A percentile compares a stretch with the other conserved stretches of the same genome.
These are phyloP conservation scores for Penicillium bovifimosum DNA, from an alignment of 495 filamentous ascomycete genomes.

Conservation along the genomic window DNA sequence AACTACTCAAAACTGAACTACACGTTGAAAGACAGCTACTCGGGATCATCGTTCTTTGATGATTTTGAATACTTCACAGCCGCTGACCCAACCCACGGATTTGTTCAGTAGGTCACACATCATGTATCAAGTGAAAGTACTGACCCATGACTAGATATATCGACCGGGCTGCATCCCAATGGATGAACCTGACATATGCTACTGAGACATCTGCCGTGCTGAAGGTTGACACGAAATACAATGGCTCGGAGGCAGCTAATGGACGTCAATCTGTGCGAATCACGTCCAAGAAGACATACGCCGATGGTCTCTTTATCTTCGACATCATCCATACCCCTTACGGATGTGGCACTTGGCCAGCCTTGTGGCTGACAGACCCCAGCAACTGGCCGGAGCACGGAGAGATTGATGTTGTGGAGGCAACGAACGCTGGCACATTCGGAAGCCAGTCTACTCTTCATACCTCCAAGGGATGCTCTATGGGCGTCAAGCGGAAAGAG, in stretches of 20 bases:
- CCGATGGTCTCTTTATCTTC: slow-evolving; percentile 43
- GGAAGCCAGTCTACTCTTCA: slow-evolving; percentile 35
- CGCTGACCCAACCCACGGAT: slow-evolving; percentile 40
- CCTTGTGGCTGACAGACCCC: slow-evolving; percentile 53
- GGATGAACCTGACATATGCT: slow-evolving; percentile 42
- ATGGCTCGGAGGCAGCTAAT: slow-evolving; percentile 14
- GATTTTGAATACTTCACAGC: slow-evolving; percentile 44
- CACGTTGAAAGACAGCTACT: slow-evolving; percentile 38
- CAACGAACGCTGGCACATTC: slow-evolving; percentile 27
- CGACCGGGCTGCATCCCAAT: slow-evolving; percentile 13
- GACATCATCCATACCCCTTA: slow-evolving; percentile 37
- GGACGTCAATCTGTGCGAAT: slow-evolving; percentile 45
- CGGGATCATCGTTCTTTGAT: slow-evolving; percentile 38
- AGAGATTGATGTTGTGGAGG: slow-evolving; percentile 39
- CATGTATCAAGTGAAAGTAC: not conserved
- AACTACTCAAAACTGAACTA: slow-evolving; percentile 43
- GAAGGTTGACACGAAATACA: slow-evolving; percentile 39
- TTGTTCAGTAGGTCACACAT: slow-evolving; percentile 22
- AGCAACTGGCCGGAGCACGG: slow-evolving; percentile 46
- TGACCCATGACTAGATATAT: slow-evolving; percentile 9
- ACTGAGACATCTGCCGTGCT: slow-evolving; percentile 39
- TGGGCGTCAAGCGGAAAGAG: slow-evolving; percentile 36
- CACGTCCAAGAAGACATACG: slow-evolving; percentile 40
- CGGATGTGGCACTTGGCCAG: slow-evolving; percentile 45
- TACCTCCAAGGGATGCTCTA: slow-evolving; percentile 29